These are phyloP conservation scores for Euptelea pleiosperma DNA, from an alignment of 164 flowering plant genomes.

Conservation along the genomic window DNA sequence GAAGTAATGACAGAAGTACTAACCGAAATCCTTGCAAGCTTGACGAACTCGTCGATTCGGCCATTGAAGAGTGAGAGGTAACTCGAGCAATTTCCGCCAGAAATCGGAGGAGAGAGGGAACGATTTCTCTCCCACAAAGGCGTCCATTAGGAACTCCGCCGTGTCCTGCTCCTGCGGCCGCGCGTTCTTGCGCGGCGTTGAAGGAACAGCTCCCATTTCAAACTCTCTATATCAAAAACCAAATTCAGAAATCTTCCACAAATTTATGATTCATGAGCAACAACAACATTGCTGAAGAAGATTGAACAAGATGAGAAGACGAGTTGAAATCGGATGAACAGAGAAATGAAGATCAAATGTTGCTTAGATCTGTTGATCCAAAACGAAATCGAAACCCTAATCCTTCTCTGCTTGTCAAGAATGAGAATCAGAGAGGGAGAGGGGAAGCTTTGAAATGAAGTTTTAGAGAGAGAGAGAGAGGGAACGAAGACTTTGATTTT, in stretches of 20 bases:
- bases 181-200: too few relatives aligned
- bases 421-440: conserved; percentile 2
- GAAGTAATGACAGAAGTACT: too few relatives aligned
- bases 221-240: conserved; percentile 9
- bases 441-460: conserved; percentile 25
- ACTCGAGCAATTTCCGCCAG: too few relatives aligned
- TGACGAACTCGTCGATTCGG: conserved; percentile 49
- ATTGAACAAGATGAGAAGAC: not conserved
- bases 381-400: not conserved
- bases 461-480: conserved; percentile 5
- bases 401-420: conserved; percentile 2
- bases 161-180: conserved; percentile 55
- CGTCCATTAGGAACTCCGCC: conserved; percentile 65
- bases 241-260: not conserved
- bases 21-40: conserved; percentile 67
- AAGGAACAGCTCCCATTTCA: too few relatives aligned
- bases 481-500: too few relatives aligned
- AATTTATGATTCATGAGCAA: not conserved
- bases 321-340: not conserved
- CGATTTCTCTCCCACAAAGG: conserved; percentile 65
- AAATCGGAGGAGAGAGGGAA: conserved; percentile 66
- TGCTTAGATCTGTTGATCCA: conserved; percentile 15
- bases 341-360: conserved; percentile 10
- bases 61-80: conserved; percentile 69
- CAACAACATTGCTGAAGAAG: not conserved